Conservation (phyloP, 257 asterid species). For the Nicotiana tabacum region DNA sequence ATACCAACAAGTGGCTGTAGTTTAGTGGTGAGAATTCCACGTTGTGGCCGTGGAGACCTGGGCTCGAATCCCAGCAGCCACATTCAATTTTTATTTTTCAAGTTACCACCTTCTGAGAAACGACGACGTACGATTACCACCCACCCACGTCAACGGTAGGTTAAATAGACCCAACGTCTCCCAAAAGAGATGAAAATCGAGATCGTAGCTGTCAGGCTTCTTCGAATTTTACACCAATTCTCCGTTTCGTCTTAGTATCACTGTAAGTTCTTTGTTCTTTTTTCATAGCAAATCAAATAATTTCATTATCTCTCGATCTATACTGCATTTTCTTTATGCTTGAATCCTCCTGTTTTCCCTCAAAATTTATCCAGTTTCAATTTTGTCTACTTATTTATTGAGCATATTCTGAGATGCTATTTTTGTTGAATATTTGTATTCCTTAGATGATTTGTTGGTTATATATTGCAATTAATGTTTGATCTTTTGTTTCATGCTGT, state of each 20-base stretch:
- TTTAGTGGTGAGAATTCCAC: slow-evolving; percentile 99
- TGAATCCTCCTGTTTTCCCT: not conserved
- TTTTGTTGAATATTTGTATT: not conserved
- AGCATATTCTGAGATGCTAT: not conserved
- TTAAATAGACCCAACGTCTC: slow-evolving; percentile 2
- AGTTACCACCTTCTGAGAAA: not conserved
- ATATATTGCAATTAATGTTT: not conserved
- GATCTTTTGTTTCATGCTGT: not conserved
- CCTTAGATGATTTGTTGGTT: not conserved
- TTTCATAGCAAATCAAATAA: too few species aligned
- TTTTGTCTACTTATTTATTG: not conserved
- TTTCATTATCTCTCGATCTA: not conserved
- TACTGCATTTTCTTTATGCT: not conserved
- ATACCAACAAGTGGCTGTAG: slow-evolving; percentile 55
- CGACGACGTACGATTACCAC: not conserved
- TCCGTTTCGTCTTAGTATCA: not conserved
- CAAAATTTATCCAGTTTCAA: too few species aligned
- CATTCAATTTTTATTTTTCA: not conserved
- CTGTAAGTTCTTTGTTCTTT: not conserved
- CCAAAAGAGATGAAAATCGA: not conserved
- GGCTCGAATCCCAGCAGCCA: slow-evolving; percentile 99
- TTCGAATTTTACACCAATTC: not conserved
- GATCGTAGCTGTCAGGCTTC: not conserved
- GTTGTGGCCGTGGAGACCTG: slow-evolving; percentile 99
- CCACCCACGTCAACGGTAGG: not conserved